Conservation (phyloP, 768 basidiomycete species). For the Glaciozyma antarctica region DNA sequence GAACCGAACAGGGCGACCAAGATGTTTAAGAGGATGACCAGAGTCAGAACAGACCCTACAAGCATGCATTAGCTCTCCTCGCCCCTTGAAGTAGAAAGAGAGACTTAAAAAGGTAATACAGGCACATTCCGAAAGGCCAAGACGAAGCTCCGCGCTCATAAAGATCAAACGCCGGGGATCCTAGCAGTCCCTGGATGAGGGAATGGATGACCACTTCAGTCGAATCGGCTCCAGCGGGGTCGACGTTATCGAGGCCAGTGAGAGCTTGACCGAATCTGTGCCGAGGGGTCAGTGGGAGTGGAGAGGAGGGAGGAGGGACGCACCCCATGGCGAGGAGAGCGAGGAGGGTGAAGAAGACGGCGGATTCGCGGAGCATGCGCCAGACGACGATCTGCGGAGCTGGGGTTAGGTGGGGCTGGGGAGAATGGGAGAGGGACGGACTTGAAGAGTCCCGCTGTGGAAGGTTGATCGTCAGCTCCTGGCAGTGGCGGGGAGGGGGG, state of each 20-base stretch:
- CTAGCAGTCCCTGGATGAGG: conserved; percentile 42
- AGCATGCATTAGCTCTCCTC: conserved; percentile 5
- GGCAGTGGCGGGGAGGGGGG: too few relatives aligned
- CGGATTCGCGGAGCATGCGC: conserved; percentile 40
- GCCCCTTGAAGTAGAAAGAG: background rate
- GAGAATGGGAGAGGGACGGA: conserved; percentile 14
- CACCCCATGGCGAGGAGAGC: conserved; percentile 22
- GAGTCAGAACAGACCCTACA: conserved; percentile 41
- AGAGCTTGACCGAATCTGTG: conserved; percentile 42
- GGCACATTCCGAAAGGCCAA: conserved; percentile 31
- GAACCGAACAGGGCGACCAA: conserved; percentile 43
- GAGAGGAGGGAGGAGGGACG: background rate
- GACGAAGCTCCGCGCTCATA: conserved; percentile 13
- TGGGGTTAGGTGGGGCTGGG: background rate
- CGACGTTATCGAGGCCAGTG: conserved; percentile 43
- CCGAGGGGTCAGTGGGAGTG: background rate
- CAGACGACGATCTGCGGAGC: conserved; percentile 42
- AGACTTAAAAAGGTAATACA: conserved; percentile 16
- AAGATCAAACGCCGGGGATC: conserved; percentile 33
- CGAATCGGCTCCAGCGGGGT: conserved; percentile 35
- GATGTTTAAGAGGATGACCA: conserved; percentile 46
- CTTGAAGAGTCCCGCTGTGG: background rate
- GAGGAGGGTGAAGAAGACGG: conserved; percentile 42
- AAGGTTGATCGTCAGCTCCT: background rate
- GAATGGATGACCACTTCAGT: conserved; percentile 38